Evolutionary conservation across 371 early-diverging fungal species (phyloP).

Genomic region (Amoeboaphelidium protococcarum): DNA sequence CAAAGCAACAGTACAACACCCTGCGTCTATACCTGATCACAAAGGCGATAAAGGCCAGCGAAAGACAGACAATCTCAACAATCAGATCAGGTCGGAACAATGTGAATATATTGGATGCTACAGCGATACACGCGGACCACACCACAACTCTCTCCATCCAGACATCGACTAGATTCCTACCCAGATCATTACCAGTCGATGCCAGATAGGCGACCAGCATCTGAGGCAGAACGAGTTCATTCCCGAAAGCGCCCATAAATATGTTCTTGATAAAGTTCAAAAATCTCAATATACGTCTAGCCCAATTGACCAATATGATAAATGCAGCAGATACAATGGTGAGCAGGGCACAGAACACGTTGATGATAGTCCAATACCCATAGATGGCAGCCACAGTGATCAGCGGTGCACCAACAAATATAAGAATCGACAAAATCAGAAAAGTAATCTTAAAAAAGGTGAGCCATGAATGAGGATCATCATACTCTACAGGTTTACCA

Average conservation of each 20-base stretch:
- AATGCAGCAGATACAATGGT: neutral
- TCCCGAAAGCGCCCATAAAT: neutral
- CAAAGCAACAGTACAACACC: too few relatives aligned
- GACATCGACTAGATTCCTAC: neutral
- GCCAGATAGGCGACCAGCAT: neutral
- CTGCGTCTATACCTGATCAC: too few relatives aligned
- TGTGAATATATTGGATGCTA: too few relatives aligned
- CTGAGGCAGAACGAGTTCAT: neutral
- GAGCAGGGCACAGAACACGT: neutral
- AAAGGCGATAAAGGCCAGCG: too few relatives aligned
- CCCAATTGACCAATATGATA: neutral
- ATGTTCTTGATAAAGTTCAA: neutral
- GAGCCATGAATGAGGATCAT: too few relatives aligned
- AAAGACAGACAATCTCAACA: too few relatives aligned
- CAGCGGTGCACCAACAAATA: neutral
- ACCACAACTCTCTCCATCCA: neutral
- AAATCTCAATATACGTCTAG: neutral
- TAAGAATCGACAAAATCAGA: neutral
- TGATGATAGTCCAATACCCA: neutral
- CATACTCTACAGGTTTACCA: too few relatives aligned
- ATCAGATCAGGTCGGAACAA: too few relatives aligned
- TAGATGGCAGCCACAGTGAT: neutral
- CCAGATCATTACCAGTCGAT: neutral
- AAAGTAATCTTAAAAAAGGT: too few relatives aligned
- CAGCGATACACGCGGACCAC: too few relatives aligned